phyloP scores from a whole-genome alignment of 2,329 filamentous ascomycete genomes.

The Fusarium sp. region DNA sequence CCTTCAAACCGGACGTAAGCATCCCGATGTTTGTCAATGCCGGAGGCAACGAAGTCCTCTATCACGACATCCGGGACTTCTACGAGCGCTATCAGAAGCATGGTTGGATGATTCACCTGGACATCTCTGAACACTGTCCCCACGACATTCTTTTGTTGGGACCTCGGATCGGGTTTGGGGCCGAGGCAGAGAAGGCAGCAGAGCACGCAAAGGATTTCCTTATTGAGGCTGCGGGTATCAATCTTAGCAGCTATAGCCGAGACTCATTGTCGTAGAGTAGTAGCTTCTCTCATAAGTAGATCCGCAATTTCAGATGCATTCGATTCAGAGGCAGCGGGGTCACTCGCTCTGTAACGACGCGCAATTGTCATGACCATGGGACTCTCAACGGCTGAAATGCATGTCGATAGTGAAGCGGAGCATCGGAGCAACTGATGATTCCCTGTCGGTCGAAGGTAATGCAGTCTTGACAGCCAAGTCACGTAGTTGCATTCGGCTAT shows the following conservation, averaged over 20 bases:
- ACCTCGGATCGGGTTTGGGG: constrained; percentile 21
- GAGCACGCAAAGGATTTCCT: constrained; percentile 28
- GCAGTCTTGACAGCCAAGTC: constrained; percentile 19
- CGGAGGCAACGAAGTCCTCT: constrained; percentile 29
- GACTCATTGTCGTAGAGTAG: background rate
- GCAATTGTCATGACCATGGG: background rate
- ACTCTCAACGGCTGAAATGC: background rate
- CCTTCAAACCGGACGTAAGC: constrained; percentile 9
- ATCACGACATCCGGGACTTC: constrained; percentile 33
- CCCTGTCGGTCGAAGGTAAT: background rate
- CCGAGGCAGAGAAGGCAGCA: constrained; percentile 34
- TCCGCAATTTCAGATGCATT: constrained; percentile 23
- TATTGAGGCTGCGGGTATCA: constrained; percentile 14
- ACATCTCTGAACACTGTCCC: constrained; percentile 30
- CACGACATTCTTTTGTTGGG: constrained; percentile 37
- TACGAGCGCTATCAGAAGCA: constrained; percentile 22
- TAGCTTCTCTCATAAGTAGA: constrained; percentile 2
- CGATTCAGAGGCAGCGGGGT: background rate
- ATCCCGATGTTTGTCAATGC: constrained; percentile 34
- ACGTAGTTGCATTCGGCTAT: constrained; percentile 10
- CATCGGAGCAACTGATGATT: background rate
- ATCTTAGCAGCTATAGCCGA: constrained; percentile 4
- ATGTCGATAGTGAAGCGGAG: background rate
- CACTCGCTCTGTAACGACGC: background rate
- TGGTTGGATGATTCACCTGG: constrained; percentile 30